Percentiles rank a stretch among this genome's conserved stretches.
Evolutionary conservation across 805 yeast species (phyloP).

Genomic region (Kregervanrija delftensis): DNA sequence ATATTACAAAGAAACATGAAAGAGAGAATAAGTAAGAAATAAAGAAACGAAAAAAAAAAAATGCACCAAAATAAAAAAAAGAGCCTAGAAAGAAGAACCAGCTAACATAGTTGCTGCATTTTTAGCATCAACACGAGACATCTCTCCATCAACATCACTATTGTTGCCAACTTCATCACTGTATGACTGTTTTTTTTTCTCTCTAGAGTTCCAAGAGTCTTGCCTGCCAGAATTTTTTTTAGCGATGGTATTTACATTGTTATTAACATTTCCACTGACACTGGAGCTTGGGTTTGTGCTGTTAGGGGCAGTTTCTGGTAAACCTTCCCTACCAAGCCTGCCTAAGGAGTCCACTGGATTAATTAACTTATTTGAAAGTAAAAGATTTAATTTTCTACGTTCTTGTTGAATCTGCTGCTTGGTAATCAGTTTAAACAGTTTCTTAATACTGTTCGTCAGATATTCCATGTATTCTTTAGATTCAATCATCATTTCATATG

Average conservation of each 20-base stretch:
- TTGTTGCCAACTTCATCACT: too few relatives aligned
- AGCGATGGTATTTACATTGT: not conserved
- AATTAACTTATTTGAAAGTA: conserved; percentile 50
- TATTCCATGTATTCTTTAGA: conserved; percentile 50
- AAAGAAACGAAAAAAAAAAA: not conserved
- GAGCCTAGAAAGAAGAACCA: conserved; percentile 54
- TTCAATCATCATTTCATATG: conserved; percentile 80
- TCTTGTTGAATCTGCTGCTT: conserved; percentile 78
- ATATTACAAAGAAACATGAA: not conserved
- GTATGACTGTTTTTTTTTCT: conserved; percentile 16
- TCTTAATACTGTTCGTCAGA: conserved; percentile 44
- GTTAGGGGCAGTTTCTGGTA: conserved; percentile 28
- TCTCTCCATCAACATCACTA: conserved; percentile 8
- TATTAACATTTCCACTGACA: not conserved
- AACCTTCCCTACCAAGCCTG: conserved; percentile 68
- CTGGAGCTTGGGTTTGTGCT: not conserved
- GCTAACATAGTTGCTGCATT: conserved; percentile 81
- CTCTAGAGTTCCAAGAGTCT: conserved; percentile 31
- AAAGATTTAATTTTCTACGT: conserved; percentile 64
- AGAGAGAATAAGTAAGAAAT: not conserved
- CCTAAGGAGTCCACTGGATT: conserved; percentile 40
- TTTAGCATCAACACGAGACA: conserved; percentile 57
- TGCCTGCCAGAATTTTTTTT: conserved; percentile 10
- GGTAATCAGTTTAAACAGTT: conserved; percentile 51
- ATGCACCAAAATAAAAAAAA: not conserved